These are phyloP conservation scores for Colletotrichum sp. DNA, from an alignment of 2,329 filamentous ascomycete species.

Conservation along the genomic window DNA sequence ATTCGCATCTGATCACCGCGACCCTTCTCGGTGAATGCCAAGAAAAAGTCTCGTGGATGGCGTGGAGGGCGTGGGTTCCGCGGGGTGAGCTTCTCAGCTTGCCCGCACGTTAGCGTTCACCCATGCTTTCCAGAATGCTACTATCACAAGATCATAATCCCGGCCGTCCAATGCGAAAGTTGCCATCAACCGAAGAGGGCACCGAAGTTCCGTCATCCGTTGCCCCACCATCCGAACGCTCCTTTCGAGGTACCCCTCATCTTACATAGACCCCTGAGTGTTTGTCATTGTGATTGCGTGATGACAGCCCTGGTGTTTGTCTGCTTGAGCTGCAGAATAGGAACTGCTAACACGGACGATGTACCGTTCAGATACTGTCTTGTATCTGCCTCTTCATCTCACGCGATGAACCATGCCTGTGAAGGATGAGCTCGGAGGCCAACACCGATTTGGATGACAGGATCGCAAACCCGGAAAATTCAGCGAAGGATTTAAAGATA, in stretches of 20 bases:
- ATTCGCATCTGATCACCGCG: not conserved
- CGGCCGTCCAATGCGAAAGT: not conserved
- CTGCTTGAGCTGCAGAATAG: not conserved
- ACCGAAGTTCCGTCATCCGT: not conserved
- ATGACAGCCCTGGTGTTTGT: not conserved
- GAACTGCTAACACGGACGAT: accelerated
- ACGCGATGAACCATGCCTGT: not conserved
- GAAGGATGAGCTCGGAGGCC: not conserved
- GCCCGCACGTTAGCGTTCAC: not conserved
- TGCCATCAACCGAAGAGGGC: not conserved
- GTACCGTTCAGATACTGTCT: accelerated
- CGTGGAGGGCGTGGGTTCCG: not conserved
- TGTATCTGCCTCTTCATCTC: not conserved
- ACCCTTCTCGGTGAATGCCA: not conserved
- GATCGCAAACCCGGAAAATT: not conserved
- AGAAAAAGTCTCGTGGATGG: not conserved
- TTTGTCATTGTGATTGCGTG: not conserved
- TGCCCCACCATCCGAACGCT: not conserved
- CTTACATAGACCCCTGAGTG: not conserved
- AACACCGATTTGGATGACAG: not conserved
- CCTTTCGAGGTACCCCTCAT: not conserved
- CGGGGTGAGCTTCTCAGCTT: not conserved
- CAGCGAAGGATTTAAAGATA: not conserved
- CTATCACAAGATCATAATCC: not conserved
- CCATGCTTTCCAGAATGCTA: not conserved